phyloP scores from a whole-genome alignment of 441 rosid genomes.

The Pelargonium cotyledonis region DNA sequence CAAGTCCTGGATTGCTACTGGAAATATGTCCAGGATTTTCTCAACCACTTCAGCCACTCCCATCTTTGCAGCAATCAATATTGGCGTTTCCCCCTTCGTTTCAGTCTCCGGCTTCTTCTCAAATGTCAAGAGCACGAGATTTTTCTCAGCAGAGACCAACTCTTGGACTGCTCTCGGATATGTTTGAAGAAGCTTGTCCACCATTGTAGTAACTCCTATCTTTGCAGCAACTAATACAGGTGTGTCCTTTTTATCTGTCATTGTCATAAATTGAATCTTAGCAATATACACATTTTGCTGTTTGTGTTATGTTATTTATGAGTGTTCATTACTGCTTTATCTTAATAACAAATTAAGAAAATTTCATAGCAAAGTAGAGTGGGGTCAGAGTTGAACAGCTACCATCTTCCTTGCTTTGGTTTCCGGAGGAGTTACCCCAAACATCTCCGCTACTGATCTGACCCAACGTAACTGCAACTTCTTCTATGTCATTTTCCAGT shows the following conservation, averaged over 20 bases:
- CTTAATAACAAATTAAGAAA: no score
- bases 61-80: constrained; percentile 31
- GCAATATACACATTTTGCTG: no score
- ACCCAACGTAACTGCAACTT: no score
- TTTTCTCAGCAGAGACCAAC: constrained; percentile 14
- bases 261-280: no score
- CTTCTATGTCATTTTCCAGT: not conserved
- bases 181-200: constrained; percentile 7
- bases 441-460: no score
- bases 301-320: no score
- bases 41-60: constrained; percentile 30
- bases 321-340: no score
- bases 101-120: constrained; percentile 15
- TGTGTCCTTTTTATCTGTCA: not conserved
- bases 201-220: constrained; percentile 14
- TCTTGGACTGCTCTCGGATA: constrained; percentile 19
- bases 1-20: constrained; percentile 27
- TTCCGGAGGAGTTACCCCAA: no score
- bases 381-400: no score
- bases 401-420: no score
- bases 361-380: no score
- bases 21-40: constrained; percentile 19
- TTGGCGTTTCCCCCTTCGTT: constrained; percentile 16
- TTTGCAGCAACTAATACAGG: constrained; percentile 8
- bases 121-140: constrained; percentile 12